Base-by-base conservation (phyloP, 371 early-diverging fungal genomes). In the Zopfochytrium polystomum region DNA sequence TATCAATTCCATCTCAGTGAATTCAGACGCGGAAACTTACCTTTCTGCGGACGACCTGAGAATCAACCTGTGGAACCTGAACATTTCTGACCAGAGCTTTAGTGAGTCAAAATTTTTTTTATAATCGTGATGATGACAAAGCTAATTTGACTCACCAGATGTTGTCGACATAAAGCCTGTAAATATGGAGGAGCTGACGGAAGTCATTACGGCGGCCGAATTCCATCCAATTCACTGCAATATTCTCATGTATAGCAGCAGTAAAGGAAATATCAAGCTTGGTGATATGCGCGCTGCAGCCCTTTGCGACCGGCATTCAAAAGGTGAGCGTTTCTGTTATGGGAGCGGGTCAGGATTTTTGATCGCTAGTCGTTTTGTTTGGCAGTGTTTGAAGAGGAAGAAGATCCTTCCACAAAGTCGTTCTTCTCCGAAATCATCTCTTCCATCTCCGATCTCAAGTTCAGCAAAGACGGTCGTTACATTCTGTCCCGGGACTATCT, bases 141-240 rank as follows among this genome's bases (percentile, higher is more conserved):
- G 33, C 58, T 48, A 15, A 60, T 5, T 50, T 48, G n/a, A 18
- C 22, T 31, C 42, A 29, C 33, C 72, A 89, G 92, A 95, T 73
- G 95, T 98, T 78, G 96, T 99, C 53, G 99, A 99, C 78, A 95
- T 99, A 65, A 99, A 99, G 79, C 98, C 99, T 34, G 90, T 88
- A 31, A 97, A 95, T 72, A 95, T 96, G 93, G 98, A 98, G 71
- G 99, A 99, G 65, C 75, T 98, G 62, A 95, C 95, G 11, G 99
- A 98, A 73, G 99, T 99, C 55, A 99, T 99, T 62, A 99, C 99
- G 18, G 91, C 95, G n/a, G n/a, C n/a, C n/a, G n/a, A n/a, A n/a
- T n/a, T n/a, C n/a, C n/a, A n/a, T n/a, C n/a, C n/a, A n/a, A 0
- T 76, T 22, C 90, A 92, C 66, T 99, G 97, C 81, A 95, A 94